Percentiles rank a stretch among this genome's conserved stretches.
Evolutionary conservation across 192 early-diverging fungal species (phyloP).

Genomic region (Gaertneriomyces sp.): DNA sequence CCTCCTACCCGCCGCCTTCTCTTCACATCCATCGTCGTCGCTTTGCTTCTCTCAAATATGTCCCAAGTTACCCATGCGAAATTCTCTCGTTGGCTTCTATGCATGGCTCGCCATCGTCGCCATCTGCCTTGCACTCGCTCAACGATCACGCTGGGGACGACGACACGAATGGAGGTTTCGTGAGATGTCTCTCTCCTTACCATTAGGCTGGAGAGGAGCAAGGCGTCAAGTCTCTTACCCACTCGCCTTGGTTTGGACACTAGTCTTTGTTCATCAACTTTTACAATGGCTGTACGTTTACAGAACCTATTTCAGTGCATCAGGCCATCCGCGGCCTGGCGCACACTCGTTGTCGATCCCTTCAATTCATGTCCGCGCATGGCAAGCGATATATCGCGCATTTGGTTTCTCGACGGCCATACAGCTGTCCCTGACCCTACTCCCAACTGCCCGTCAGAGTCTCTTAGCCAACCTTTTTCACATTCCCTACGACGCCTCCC

Average conservation of each 20-base stretch:
- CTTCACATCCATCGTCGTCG: too few relatives aligned
- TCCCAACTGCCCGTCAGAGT: constrained; percentile 17
- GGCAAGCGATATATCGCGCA: background rate
- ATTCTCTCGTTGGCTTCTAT: constrained; percentile 13
- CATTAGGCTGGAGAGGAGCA: background rate
- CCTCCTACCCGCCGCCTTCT: too few relatives aligned
- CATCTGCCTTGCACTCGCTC: constrained; percentile 10
- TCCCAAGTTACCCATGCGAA: constrained; percentile 1
- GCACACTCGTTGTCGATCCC: background rate
- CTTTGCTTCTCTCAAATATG: background rate
- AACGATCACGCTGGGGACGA: constrained; percentile 5
- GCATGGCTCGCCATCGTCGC: constrained; percentile 12
- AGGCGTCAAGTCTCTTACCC: background rate
- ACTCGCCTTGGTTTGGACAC: constrained; percentile 8
- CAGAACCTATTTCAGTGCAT: background rate
- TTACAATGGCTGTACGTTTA: constrained; percentile 9
- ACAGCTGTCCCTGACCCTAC: constrained; percentile 21
- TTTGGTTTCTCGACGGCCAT: constrained; percentile 6
- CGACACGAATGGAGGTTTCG: constrained; percentile 5
- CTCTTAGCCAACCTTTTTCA: constrained; percentile 10
- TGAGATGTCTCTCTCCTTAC: background rate
- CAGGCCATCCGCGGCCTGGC: background rate
- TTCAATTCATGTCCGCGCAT: background rate
- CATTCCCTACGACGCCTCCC: constrained; percentile 18
- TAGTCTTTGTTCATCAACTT: constrained; percentile 10